Evolutionary conservation across 2,329 filamentous ascomycete genomes (phyloP), one percentile per base, ranked within the genome.

Genomic region (Fusarium poae): DNA sequence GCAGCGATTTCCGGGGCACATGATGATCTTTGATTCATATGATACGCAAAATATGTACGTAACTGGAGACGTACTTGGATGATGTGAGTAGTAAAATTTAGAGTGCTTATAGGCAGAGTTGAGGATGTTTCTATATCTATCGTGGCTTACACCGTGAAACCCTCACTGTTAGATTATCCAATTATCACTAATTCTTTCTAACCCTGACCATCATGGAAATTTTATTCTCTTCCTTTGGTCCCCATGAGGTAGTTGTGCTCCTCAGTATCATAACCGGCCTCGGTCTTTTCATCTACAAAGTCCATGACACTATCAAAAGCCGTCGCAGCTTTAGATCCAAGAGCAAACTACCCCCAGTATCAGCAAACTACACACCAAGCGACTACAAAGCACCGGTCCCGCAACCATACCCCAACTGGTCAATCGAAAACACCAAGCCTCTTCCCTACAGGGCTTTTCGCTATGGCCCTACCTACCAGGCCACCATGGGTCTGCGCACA

Each of bases 361-460:
- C 68, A 23, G 42, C 51, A 13, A 52, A 44, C 30, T 66, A 61
- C 46, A 45, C 53, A 15, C 61, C 60, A 3, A 65, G 65, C 35
- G 52, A 61, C 37, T 93, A 91, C 81, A 83, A 84, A 62, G 82
- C 88, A 3, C 90, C 91, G 2, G 76, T 80, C 1, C 87, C 90
- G 6, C 54, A 79, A 0, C 87, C 91, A 0, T 93, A 92, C 72
- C 86, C 87, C 0, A 78, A 87, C 75, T 94, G 92, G 91, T 88
- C 89, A 43, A 77, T 94, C 35, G 82, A 86, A 25, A 79, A 81
- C n/a, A 92, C 90, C 2, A 90, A 91, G 62, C 92, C 92, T 0
- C 85, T 93, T 0, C 91, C 91, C 0, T 95, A 95, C 79, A 86
- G 92, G 8, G 91, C 92, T 0, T 95, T 95, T 77, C 87, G 90